A percentile compares a stretch with the other conserved stretches of the same genome.
These are phyloP conservation scores for Globisporangium camurandrum DNA, from an alignment of 352 stramenopile genomes.

Conservation along the genomic window DNA sequence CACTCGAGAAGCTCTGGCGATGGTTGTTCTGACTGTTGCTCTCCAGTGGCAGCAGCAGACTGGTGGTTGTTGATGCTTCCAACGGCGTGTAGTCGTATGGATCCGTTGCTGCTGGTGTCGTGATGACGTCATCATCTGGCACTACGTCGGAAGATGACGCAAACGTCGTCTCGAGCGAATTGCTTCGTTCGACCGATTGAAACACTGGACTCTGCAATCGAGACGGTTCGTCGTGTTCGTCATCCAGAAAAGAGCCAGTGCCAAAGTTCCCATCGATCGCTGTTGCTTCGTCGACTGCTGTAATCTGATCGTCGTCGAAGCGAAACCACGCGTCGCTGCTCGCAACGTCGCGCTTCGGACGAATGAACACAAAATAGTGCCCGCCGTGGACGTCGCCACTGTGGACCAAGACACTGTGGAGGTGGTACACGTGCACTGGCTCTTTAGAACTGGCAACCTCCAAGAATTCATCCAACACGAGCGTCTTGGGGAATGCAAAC, in stretches of 20 bases:
- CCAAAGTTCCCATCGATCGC: slow-evolving; percentile 70
- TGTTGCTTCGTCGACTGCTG: slow-evolving; percentile 53
- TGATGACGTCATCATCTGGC: slow-evolving; percentile 14
- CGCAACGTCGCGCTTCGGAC: slow-evolving; percentile 55
- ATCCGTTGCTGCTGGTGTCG: slow-evolving; percentile 22
- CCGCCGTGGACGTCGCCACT: slow-evolving; percentile 82
- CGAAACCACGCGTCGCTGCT: slow-evolving; percentile 67
- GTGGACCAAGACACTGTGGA: slow-evolving; percentile 82
- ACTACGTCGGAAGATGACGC: slow-evolving; percentile 34
- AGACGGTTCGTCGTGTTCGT: slow-evolving; percentile 30
- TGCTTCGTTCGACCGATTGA: slow-evolving; percentile 30
- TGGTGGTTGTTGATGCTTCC: slow-evolving; percentile 17
- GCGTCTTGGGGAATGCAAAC: slow-evolving; percentile 76
- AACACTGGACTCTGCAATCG: slow-evolving; percentile 51
- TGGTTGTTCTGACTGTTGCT: no score
- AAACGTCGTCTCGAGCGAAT: slow-evolving; percentile 27
- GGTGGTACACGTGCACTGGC: slow-evolving; percentile 52
- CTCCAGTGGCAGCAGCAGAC: slow-evolving; percentile 47
- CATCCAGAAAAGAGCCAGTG: slow-evolving; percentile 7
- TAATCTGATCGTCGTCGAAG: slow-evolving; percentile 85
- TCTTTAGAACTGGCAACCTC: slow-evolving; percentile 11
- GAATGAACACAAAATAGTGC: slow-evolving; percentile 89
- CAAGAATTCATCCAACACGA: slow-evolving; percentile 69
- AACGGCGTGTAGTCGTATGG: slow-evolving; percentile 32
- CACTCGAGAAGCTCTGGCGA: slow-evolving; percentile 64